phyloP scores from a whole-genome alignment of 306 rosid species.

The Lathyrus tuberosus region DNA sequence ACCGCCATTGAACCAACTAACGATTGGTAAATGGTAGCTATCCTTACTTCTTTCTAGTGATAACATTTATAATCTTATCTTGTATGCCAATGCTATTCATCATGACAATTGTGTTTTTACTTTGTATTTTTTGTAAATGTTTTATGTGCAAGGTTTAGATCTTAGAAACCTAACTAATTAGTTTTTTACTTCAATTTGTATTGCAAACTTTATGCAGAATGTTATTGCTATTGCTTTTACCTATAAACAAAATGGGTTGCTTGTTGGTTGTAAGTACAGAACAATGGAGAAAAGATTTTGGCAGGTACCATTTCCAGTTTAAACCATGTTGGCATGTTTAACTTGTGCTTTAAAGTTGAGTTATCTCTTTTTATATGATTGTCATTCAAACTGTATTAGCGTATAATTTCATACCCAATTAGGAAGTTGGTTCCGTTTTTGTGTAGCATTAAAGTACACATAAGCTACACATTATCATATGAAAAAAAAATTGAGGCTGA shows the following conservation, averaged over 20 bases:
- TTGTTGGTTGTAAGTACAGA: constrained; percentile 90
- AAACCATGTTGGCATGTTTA: constrained; percentile 29
- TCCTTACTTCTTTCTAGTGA: background rate
- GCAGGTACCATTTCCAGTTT: constrained; percentile 62
- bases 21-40: background rate
- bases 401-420: too few relatives aligned
- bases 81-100: background rate
- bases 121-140: background rate
- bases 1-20: too few relatives aligned
- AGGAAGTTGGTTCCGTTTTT: too few relatives aligned
- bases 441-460: too few relatives aligned
- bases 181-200: constrained; percentile 31
- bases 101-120: background rate
- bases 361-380: too few relatives aligned
- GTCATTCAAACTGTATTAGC: too few relatives aligned
- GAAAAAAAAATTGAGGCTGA: constrained; percentile 26
- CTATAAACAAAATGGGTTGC: constrained; percentile 65
- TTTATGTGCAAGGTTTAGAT: constrained; percentile 17
- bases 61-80: background rate
- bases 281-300: constrained; percentile 71
- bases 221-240: constrained; percentile 87
- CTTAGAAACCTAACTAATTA: constrained; percentile 5
- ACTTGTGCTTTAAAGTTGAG: constrained; percentile 32
- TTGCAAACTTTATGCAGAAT: constrained; percentile 49
- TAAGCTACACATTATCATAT: constrained; percentile 26